These are phyloP conservation scores for Pseudogymnoascus sp. DNA, from an alignment of 2,329 filamentous ascomycete genomes.

Conservation along the genomic window DNA sequence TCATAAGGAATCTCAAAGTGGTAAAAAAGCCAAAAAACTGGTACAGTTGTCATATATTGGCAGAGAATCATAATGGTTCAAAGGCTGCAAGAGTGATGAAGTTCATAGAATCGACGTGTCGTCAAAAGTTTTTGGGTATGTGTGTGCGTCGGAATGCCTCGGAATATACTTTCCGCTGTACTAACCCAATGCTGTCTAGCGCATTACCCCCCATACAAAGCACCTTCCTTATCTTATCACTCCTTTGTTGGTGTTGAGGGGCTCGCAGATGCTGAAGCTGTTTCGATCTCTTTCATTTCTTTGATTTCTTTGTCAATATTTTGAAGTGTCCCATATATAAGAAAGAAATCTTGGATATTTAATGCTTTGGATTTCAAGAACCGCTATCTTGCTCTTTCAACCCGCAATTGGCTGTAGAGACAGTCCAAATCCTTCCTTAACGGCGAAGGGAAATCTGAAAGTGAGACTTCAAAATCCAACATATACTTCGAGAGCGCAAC, in stretches of 20 bases:
- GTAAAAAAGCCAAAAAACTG: not conserved
- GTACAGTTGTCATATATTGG: not conserved
- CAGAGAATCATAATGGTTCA: not conserved
- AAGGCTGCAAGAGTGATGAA: not conserved
- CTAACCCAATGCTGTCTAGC: not conserved
- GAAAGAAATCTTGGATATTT: not conserved
- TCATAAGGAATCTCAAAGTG: not conserved
- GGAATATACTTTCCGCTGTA: conserved; percentile 3
- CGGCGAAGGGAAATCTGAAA: not conserved
- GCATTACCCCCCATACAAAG: not conserved
- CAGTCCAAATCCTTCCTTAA: not conserved
- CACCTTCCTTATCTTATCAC: conserved; percentile 5
- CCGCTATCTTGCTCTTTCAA: not conserved
- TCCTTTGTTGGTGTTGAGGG: not conserved
- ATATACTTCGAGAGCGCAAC: not conserved
- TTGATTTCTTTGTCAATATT: not conserved
- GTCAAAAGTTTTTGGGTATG: conserved; percentile 1
- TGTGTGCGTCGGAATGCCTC: not conserved
- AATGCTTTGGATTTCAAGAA: not conserved
- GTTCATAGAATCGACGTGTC: not conserved
- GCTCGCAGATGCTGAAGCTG: not conserved
- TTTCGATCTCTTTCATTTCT: not conserved
- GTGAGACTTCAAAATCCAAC: not conserved
- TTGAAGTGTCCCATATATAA: not conserved
- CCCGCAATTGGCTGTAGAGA: not conserved